phyloP scores from a whole-genome alignment of 2,329 filamentous ascomycete species.

The Botrytis elliptica region DNA sequence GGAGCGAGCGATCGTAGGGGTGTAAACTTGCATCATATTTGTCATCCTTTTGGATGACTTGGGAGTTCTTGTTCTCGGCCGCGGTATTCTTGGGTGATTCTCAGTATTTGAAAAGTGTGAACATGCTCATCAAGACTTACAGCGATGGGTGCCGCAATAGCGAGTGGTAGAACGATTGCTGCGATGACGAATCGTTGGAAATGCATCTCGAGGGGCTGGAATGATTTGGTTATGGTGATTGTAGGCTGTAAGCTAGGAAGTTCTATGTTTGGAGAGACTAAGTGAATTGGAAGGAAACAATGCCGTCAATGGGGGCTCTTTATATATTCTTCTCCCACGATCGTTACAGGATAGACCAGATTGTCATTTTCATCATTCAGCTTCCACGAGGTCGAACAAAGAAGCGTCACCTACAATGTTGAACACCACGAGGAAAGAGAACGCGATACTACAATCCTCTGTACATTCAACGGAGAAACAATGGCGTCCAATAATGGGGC shows the following conservation, averaged over 20 bases:
- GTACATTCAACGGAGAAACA: background rate
- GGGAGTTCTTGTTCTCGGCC: background rate
- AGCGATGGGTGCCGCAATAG: background rate
- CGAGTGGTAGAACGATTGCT: background rate
- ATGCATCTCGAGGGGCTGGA: background rate
- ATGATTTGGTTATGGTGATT: background rate
- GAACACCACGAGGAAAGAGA: background rate
- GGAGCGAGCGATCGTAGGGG: background rate
- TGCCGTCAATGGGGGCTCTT: background rate
- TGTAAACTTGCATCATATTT: constrained; percentile 3
- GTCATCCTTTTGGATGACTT: background rate
- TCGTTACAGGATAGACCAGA: background rate
- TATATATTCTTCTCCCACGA: background rate
- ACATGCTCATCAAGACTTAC: background rate
- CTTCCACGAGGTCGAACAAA: constrained; percentile 2
- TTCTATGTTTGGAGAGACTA: background rate
- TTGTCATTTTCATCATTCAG: background rate
- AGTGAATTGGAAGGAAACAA: too few relatives aligned
- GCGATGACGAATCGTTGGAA: background rate
- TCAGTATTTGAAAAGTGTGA: background rate
- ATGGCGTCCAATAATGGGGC: background rate
- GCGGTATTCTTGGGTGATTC: background rate
- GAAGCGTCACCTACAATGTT: background rate
- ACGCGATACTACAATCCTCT: background rate
- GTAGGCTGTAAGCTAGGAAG: background rate